Evolutionary conservation across 352 stramenopile species (phyloP), one percentile per base, ranked within the genome.

Genomic region (Phytophthora nicotianae): DNA sequence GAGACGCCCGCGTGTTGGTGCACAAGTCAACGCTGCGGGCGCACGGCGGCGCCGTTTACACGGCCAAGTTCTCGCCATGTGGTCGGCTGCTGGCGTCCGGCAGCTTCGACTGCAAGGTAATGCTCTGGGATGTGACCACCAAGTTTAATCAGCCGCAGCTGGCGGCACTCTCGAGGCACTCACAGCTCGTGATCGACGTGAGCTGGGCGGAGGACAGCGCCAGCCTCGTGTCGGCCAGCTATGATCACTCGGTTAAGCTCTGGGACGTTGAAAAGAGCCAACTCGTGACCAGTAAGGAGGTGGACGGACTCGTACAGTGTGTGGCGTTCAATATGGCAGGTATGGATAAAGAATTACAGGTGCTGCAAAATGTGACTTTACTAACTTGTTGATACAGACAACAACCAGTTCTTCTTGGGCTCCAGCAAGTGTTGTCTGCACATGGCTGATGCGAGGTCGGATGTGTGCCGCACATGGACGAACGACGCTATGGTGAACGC

Each of bases 401-500:
- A 78, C 66, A 87, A 90, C 50, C 84, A 93, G 59, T 91, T 83
- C 61, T 91, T 94, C 52, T 61, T 89, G 29, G 87, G 87, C 17
- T 90, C 87, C 16, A 96, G 85, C 67, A 93, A 96, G 64, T 82
- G 77, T 51, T 83, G 74, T 52, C 65, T 94, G 33, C 81, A 96
- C 57, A 69, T 90, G 62, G 70, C 86, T 45, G 87, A 96, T 48
- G 59, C 74, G n/a, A 81, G 87, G 56, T 75, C 81, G 1, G 78
- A 88, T 14, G 68, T 74, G 17, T 74, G 53, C 46, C 84, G 79
- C 17, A 80, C 79, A 32, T 96, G 88, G 82, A 74, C 84, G 21
- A 95, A 93, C 58, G 83, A 94, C 47, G 86, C 86, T 14, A 95
- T 94, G 85, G 75, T 96, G 47, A 96, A 96, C 59, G 79, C 87